Conservation (phyloP, 352 stramenopile genomes). For the Pythium phragmiticola region DNA sequence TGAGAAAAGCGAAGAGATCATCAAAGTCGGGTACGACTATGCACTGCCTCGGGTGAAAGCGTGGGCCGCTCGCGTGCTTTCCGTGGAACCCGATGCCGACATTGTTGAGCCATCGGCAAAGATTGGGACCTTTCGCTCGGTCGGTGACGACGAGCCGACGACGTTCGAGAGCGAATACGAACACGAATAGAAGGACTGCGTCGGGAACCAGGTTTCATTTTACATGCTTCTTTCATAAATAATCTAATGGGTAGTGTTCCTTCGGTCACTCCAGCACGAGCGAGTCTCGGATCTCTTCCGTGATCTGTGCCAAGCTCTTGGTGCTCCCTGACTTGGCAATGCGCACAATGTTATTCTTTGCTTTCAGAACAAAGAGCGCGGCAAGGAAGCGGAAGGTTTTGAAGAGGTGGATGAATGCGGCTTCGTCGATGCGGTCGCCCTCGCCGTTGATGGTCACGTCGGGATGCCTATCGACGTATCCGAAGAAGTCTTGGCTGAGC, state of each 20-base stretch:
- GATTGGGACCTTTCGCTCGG: not conserved
- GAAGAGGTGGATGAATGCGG: slow-evolving; percentile 43
- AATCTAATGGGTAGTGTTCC: slow-evolving; percentile 17
- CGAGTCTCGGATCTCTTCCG: slow-evolving; percentile 40
- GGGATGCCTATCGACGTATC: slow-evolving; percentile 42
- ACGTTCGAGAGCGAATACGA: not conserved
- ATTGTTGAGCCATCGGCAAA: slow-evolving; percentile 40
- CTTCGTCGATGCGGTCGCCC: slow-evolving; percentile 31
- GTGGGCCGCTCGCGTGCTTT: slow-evolving; percentile 56
- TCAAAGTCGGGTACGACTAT: slow-evolving; percentile 83
- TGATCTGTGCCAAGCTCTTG: slow-evolving; percentile 55
- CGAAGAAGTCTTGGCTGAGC: slow-evolving; percentile 63
- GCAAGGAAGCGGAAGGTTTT: slow-evolving; percentile 62
- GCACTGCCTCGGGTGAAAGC: slow-evolving; percentile 65
- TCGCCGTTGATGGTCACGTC: slow-evolving; percentile 19
- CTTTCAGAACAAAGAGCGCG: slow-evolving; percentile 63
- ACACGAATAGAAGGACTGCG: not conserved
- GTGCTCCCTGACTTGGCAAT: slow-evolving; percentile 47
- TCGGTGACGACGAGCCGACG: slow-evolving; percentile 8
- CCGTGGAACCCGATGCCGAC: slow-evolving; percentile 58
- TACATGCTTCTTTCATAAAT: slow-evolving; percentile 26
- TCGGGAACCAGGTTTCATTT: slow-evolving; percentile 1
- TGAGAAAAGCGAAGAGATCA: slow-evolving; percentile 92
- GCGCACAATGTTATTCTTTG: slow-evolving; percentile 59
- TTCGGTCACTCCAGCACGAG: slow-evolving; percentile 17